These are phyloP conservation scores for Pleodorina starrii DNA, from an alignment of 139 green algal species.

Conservation along the genomic window DNA sequence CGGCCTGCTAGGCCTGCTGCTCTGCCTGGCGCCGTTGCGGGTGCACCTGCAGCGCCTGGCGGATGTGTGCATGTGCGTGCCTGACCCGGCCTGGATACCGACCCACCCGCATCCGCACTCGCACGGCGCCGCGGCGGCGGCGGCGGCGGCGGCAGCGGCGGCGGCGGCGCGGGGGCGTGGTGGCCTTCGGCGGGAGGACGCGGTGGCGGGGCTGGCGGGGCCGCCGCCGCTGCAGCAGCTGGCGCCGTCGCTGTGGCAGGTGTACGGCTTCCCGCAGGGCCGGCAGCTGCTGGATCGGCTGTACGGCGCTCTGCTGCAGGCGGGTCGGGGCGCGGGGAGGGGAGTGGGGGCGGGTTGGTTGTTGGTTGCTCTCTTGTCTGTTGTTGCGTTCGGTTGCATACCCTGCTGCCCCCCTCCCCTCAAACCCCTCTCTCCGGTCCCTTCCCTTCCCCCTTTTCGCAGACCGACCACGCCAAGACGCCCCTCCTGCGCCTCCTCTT, in stretches of 20 bases:
- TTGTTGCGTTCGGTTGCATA: no score
- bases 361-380: no score
- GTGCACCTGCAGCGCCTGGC: conserved; percentile 29
- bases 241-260: conserved; percentile 47
- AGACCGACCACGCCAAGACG: conserved; percentile 36
- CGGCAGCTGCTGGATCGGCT: conserved; percentile 28
- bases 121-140: neutral
- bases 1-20: conserved; percentile 26
- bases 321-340: neutral
- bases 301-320: conserved; percentile 33
- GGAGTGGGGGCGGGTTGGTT: no score
- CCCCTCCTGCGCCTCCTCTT: conserved; percentile 35
- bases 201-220: neutral
- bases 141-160: neutral
- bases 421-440: neutral
- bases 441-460: neutral
- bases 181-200: neutral
- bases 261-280: conserved; percentile 29
- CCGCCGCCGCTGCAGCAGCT: neutral
- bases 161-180: no score
- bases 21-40: conserved; percentile 16
- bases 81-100: conserved; percentile 15
- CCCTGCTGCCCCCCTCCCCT: no score
- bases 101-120: neutral
- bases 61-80: conserved; percentile 30